phyloP scores from a whole-genome alignment of 805 yeast species.

The Clavispora asparagi region DNA sequence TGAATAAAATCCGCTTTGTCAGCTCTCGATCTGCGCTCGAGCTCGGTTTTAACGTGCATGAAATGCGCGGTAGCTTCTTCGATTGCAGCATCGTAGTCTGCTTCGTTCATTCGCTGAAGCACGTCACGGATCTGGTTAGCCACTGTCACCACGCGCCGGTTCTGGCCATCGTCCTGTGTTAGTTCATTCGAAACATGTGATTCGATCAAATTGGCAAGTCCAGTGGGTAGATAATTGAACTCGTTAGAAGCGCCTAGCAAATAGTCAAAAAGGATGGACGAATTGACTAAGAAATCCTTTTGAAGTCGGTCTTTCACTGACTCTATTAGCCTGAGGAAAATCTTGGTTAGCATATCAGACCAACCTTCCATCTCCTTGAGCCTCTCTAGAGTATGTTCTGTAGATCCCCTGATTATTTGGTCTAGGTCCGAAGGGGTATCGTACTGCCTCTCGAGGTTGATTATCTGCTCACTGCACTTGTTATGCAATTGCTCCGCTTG shows the following conservation, averaged over 20 bases:
- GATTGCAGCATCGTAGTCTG: constrained; percentile 30
- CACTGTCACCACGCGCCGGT: background rate
- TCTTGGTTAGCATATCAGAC: constrained; percentile 39
- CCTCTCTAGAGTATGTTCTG: constrained; percentile 40
- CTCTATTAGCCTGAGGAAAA: constrained; percentile 37
- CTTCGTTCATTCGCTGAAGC: constrained; percentile 8
- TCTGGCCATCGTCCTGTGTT: background rate
- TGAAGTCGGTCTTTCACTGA: constrained; percentile 46
- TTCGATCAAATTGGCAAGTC: constrained; percentile 2
- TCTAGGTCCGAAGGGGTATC: constrained; percentile 49
- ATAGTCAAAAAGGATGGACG: constrained; percentile 53
- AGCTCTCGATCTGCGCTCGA: background rate
- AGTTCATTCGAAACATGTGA: background rate
- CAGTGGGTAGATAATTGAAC: constrained; percentile 7
- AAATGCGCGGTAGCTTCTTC: constrained; percentile 26
- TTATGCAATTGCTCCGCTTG: constrained; percentile 25
- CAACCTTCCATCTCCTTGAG: constrained; percentile 54
- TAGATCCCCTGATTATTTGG: constrained; percentile 41
- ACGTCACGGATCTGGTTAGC: constrained; percentile 2
- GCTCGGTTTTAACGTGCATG: constrained; percentile 13
- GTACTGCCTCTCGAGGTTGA: constrained; percentile 47
- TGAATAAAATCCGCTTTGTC: background rate
- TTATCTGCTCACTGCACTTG: constrained; percentile 41
- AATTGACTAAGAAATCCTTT: constrained; percentile 48
- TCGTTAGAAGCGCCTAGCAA: constrained; percentile 23